Evolutionary conservation across 2,329 filamentous ascomycete species (phyloP).

Genomic region (Apiospora pterosperma): DNA sequence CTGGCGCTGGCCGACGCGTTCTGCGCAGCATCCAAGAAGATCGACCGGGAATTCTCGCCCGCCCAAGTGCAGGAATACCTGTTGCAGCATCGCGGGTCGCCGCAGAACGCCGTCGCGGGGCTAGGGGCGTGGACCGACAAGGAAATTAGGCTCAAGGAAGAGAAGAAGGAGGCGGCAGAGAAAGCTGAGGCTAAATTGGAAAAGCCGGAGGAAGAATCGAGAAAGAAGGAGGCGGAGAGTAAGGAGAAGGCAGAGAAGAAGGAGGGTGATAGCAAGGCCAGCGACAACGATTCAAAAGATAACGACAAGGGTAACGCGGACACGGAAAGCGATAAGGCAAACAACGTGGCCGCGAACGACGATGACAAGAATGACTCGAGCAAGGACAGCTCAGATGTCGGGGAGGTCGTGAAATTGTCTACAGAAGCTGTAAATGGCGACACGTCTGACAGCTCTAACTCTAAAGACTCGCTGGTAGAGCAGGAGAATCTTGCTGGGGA

Average conservation of each 20-base stretch:
- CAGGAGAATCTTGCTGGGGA: too few species aligned
- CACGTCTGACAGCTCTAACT: neutral
- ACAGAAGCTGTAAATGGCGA: neutral
- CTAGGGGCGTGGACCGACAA: neutral
- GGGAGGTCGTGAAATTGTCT: neutral
- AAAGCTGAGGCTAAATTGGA: neutral
- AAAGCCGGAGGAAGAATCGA: neutral
- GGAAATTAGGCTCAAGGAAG: neutral
- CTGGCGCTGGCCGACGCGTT: constrained; percentile 50
- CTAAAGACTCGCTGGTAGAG: neutral
- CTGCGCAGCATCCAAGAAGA: constrained; percentile 44
- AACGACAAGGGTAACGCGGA: neutral
- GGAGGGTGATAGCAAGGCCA: neutral
- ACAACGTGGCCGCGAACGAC: neutral
- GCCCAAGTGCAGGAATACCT: constrained; percentile 49
- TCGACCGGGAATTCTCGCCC: constrained; percentile 42
- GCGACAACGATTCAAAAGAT: neutral
- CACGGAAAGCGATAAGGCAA: neutral
- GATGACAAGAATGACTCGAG: neutral
- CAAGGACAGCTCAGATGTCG: neutral
- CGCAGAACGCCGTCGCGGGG: neutral
- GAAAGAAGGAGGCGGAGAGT: neutral
- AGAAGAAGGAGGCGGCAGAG: neutral
- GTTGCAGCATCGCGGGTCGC: constrained; percentile 28
- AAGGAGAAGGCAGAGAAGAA: neutral